Percentiles rank a stretch among this genome's conserved stretches.
These are phyloP conservation scores for Toxicodendron radicans DNA, from an alignment of 345 rosid genomes.

Conservation along the genomic window DNA sequence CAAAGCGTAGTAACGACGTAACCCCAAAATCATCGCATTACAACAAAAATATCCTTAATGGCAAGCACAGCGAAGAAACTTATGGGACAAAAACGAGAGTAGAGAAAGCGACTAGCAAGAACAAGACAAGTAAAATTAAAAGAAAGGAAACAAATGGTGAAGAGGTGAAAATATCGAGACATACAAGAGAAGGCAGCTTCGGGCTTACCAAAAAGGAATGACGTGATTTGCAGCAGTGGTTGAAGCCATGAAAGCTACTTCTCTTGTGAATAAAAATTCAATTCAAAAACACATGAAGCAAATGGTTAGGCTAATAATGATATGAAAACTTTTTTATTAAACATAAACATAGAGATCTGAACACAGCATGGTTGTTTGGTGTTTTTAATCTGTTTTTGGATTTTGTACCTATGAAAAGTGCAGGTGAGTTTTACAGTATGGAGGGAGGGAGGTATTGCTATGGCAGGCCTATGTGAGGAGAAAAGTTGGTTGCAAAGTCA, in stretches of 20 bases:
- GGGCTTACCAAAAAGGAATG: conserved; percentile 30
- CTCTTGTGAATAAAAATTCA: conserved; percentile 5
- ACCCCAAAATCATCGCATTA: conserved; percentile 5
- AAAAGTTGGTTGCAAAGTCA: not conserved
- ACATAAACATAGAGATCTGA: conserved; percentile 21
- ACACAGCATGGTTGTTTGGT: conserved; percentile 11
- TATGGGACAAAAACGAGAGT: conserved; percentile 6
- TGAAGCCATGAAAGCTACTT: conserved; percentile 34
- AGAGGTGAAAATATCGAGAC: conserved; percentile 30
- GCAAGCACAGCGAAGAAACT: not conserved
- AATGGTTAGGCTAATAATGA: conserved; percentile 13
- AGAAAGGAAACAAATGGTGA: conserved; percentile 4
- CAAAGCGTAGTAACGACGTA: conserved; percentile 1
- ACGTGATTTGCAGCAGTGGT: conserved; percentile 17
- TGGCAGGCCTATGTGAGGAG: not conserved
- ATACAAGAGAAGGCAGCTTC: conserved; percentile 24
- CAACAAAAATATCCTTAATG: conserved; percentile 6
- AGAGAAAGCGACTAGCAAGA: conserved; percentile 5
- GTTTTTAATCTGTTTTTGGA: not conserved
- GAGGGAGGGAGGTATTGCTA: no score
- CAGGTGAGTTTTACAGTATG: not conserved
- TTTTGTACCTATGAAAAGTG: no score
- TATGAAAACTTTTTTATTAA: not conserved
- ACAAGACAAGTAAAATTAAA: conserved; percentile 18
- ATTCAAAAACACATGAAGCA: not conserved